phyloP scores from a whole-genome alignment of 805 yeast genomes.

The Saccharomycopsis capsularis region DNA sequence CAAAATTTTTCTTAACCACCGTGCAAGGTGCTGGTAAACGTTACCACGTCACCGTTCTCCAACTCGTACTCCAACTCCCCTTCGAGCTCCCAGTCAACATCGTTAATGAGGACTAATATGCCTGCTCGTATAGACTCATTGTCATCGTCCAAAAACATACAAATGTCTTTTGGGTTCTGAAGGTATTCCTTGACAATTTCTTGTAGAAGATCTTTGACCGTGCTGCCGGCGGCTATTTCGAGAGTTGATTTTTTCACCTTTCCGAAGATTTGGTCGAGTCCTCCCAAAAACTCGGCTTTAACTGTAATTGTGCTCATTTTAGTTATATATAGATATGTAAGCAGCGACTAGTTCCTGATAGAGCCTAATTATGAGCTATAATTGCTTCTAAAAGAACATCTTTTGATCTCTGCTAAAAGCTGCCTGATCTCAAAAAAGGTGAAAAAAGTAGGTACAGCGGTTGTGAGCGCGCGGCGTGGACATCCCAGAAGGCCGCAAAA shows the following conservation, averaged over 20 bases:
- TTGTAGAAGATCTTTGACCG: conserved; percentile 13
- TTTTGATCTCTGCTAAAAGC: background rate
- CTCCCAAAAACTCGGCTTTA: conserved; percentile 21
- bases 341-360: background rate
- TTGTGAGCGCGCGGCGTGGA: too few species aligned
- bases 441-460: too few species aligned
- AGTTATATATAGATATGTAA: background rate
- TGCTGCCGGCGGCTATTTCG: conserved; percentile 9
- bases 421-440: too few species aligned
- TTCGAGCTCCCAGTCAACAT: conserved; percentile 94
- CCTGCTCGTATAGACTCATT: conserved; percentile 58
- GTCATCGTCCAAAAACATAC: conserved; percentile 22
- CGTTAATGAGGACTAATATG: conserved; percentile 82
- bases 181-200: conserved; percentile 15
- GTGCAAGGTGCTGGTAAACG: conserved; percentile 89
- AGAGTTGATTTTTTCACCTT: conserved; percentile 12
- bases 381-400: background rate
- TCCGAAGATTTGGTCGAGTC: conserved; percentile 21
- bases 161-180: conserved; percentile 9
- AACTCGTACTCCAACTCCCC: conserved; percentile 79
- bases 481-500: too few species aligned
- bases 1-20: too few species aligned
- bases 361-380: background rate
- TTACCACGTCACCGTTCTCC: conserved; percentile 66
- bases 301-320: conserved; percentile 9